phyloP scores from a whole-genome alignment of 139 green algal species.

The Coelastrella sp. region DNA sequence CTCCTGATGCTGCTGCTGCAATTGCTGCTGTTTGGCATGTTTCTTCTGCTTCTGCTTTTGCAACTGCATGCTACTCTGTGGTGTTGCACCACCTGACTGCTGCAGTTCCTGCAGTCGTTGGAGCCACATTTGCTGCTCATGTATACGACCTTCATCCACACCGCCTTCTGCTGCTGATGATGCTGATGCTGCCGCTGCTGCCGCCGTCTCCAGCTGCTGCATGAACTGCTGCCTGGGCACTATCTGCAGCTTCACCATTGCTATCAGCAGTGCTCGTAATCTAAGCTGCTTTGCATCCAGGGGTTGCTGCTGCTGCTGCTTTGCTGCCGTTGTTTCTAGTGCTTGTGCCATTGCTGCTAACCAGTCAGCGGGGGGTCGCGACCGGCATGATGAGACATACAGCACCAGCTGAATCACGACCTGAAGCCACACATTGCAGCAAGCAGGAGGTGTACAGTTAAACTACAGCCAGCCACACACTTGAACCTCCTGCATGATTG shows the following conservation, averaged over 20 bases:
- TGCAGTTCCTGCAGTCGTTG: not conserved
- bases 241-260: conserved; percentile 10
- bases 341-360: not conserved
- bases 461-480: too few species aligned
- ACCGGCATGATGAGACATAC: conserved; percentile 20
- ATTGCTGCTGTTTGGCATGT: not conserved
- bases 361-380: not conserved
- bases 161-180: too few species aligned
- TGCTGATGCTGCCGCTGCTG: too few species aligned
- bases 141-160: not conserved
- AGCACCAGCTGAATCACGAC: conserved; percentile 10
- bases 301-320: conserved; percentile 37
- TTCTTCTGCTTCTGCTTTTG: conserved; percentile 13
- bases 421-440: conserved; percentile 6
- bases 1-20: not conserved
- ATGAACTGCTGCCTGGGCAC: conserved; percentile 8
- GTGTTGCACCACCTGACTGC: not conserved
- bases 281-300: not conserved
- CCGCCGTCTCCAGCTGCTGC: not conserved
- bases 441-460: too few species aligned
- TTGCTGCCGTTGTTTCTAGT: conserved; percentile 3
- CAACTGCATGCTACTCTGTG: not conserved
- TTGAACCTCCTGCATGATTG: too few species aligned
- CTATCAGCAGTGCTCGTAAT: not conserved
- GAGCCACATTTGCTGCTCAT: not conserved